A percentile compares a stretch with the other conserved stretches of the same genome.
These are phyloP conservation scores for Daldinia caldariorum DNA, from an alignment of 495 filamentous ascomycete species.

Conservation along the genomic window DNA sequence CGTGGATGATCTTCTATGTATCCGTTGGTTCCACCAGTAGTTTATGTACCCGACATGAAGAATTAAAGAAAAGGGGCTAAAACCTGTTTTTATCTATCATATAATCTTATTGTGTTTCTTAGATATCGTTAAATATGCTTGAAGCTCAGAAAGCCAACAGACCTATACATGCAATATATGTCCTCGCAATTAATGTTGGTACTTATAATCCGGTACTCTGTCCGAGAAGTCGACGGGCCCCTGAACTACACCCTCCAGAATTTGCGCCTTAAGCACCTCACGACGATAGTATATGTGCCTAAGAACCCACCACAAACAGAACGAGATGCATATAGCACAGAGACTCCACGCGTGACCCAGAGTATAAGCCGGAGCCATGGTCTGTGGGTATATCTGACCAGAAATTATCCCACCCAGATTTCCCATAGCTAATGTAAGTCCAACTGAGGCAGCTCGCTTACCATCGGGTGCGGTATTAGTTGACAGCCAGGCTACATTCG, in stretches of 20 bases:
- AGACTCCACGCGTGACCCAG: slow-evolving; percentile 49
- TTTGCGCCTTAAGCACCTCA: slow-evolving; percentile 34
- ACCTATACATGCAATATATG: no score
- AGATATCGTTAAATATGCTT: not conserved
- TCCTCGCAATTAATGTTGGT: slow-evolving; percentile 35
- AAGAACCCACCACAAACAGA: slow-evolving; percentile 43
- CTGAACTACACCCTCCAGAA: slow-evolving; percentile 15
- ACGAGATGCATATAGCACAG: slow-evolving; percentile 42
- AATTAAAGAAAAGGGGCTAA: no score
- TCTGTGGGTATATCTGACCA: slow-evolving; percentile 49
- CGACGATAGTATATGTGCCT: slow-evolving; percentile 42
- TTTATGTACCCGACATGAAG: no score
- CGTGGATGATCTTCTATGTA: no score
- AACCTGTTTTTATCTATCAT: no score
- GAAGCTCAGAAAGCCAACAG: no score
- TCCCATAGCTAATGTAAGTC: slow-evolving; percentile 51
- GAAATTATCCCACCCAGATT: slow-evolving; percentile 55
- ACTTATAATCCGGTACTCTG: slow-evolving; percentile 42
- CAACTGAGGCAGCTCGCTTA: slow-evolving; percentile 55
- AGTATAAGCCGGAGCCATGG: slow-evolving; percentile 44
- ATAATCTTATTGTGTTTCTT: no score
- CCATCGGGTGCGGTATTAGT: slow-evolving; percentile 56
- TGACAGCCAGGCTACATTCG: slow-evolving; percentile 71
- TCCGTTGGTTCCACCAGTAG: no score
- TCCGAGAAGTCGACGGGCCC: slow-evolving; percentile 34